Conservation (phyloP, 2,329 filamentous ascomycete genomes). For the Rhynchosporium secalis region DNA sequence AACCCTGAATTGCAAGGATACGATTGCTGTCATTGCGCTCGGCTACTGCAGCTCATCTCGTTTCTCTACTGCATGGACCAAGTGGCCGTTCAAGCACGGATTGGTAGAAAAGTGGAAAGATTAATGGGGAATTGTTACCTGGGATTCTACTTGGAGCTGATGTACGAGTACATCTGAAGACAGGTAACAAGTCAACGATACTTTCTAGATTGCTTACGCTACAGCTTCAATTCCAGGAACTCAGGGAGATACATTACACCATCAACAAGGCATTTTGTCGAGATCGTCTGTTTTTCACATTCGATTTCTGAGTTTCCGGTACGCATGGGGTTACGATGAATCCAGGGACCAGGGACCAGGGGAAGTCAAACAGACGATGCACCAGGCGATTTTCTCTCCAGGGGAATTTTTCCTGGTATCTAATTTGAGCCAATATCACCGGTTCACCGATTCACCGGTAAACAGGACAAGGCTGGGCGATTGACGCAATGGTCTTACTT, state of each 20-base stretch:
- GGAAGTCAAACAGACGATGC: constrained; percentile 26
- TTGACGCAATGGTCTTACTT: constrained; percentile 24
- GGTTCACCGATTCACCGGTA: too few relatives aligned
- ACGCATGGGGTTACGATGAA: constrained; percentile 27
- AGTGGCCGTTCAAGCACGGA: constrained; percentile 14
- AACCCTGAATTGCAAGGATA: constrained; percentile 28
- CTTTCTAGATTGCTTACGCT: background rate
- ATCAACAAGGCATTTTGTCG: constrained; percentile 15
- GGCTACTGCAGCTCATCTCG: constrained; percentile 40
- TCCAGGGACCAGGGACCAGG: constrained; percentile 33
- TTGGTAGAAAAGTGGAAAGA: constrained; percentile 10
- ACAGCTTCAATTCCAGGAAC: background rate
- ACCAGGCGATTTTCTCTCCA: background rate
- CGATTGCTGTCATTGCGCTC: constrained; percentile 30
- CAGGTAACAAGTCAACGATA: background rate
- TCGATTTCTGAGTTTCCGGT: constrained; percentile 16
- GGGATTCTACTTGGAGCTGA: background rate
- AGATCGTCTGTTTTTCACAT: constrained; percentile 19
- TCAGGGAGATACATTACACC: background rate
- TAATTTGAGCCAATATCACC: too few relatives aligned
- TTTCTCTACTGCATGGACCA: constrained; percentile 26
- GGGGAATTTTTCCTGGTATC: background rate
- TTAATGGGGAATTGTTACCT: background rate
- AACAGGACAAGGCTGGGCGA: constrained; percentile 31
- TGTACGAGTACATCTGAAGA: background rate